Conservation (phyloP, 2,329 filamentous ascomycete species). For the Atkinsonella texensis region DNA sequence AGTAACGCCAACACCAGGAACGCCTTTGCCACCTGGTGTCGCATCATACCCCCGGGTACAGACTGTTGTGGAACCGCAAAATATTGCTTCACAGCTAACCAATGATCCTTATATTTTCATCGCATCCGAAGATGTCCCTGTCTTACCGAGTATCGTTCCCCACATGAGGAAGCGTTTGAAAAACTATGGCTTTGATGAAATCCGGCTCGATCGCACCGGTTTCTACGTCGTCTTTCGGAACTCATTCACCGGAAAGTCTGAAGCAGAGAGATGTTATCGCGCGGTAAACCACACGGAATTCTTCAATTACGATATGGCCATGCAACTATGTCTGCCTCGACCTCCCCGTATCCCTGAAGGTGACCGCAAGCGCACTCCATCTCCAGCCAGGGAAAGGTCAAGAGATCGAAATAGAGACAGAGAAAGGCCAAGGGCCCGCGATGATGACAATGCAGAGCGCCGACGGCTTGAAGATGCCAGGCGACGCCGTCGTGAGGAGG, state of each 20-base stretch:
- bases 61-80: conserved; percentile 50
- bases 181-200: conserved; percentile 66
- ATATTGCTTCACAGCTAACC: conserved; percentile 57
- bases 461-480: conserved; percentile 54
- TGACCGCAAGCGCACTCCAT: conserved; percentile 22
- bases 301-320: conserved; percentile 85
- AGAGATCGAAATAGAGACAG: conserved; percentile 1
- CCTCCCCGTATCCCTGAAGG: conserved; percentile 13
- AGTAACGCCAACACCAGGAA: background rate
- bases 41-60: conserved; percentile 17
- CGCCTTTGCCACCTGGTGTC: conserved; percentile 19
- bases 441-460: conserved; percentile 13
- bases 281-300: conserved; percentile 70
- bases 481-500: conserved; percentile 57
- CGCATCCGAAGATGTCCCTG: conserved; percentile 73
- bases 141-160: conserved; percentile 70
- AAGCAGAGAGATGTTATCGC: conserved; percentile 69
- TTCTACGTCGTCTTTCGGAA: conserved; percentile 91
- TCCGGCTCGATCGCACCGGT: conserved; percentile 72
- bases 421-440: conserved; percentile 3
- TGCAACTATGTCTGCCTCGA: conserved; percentile 54
- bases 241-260: conserved; percentile 60
- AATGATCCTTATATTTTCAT: conserved; percentile 85
- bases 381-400: conserved; percentile 20
- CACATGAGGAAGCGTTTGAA: conserved; percentile 87